Conservation (phyloP, 176 grass and related monocot genomes). For the Chrysopogon serrulatus region DNA sequence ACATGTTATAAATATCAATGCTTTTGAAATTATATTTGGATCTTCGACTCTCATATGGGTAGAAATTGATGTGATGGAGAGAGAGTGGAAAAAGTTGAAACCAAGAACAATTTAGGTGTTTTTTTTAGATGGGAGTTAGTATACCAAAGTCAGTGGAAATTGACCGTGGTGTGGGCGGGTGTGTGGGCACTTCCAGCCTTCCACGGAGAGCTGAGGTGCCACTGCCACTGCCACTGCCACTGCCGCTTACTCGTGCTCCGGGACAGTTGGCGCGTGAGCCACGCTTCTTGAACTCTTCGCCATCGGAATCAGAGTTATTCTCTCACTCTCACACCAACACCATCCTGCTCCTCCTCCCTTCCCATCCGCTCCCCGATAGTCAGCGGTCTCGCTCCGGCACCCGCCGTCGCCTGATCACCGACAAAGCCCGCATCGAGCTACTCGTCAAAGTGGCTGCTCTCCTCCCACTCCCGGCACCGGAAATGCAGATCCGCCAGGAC, state of each 20-base stretch:
- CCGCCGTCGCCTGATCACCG: not conserved
- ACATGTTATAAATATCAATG: too few species aligned
- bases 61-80: too few species aligned
- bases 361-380: not conserved
- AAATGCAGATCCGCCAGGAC: slow-evolving; percentile 11
- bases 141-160: too few species aligned
- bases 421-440: not conserved
- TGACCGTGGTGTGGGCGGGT: too few species aligned
- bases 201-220: not conserved
- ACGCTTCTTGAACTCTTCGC: not conserved
- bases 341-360: not conserved
- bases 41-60: too few species aligned
- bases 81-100: too few species aligned
- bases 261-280: slow-evolving; percentile 12
- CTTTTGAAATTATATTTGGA: too few species aligned
- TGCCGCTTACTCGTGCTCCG: slow-evolving; percentile 12
- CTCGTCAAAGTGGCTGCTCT: not conserved
- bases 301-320: not conserved
- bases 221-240: not conserved
- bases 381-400: not conserved
- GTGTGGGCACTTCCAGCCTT: too few species aligned
- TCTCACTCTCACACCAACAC: too few species aligned
- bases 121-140: too few species aligned
- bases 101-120: too few species aligned
- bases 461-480: not conserved